phyloP scores from a whole-genome alignment of 208 protist species.

The Leishmania major region DNA sequence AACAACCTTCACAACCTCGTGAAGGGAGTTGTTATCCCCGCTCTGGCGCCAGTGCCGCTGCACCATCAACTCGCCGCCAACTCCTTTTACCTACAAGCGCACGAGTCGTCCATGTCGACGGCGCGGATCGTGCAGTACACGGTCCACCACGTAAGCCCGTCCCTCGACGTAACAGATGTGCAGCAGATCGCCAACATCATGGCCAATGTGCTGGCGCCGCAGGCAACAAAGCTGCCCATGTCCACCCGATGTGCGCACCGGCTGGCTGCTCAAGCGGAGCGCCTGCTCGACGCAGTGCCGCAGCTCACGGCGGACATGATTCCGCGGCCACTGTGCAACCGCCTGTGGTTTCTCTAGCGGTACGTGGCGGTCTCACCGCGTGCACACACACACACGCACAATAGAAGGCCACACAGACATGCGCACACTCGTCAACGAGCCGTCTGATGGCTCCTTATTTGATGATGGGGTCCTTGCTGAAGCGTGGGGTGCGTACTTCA shows the following conservation, averaged over 20 bases:
- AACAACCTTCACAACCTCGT: constrained; percentile 56
- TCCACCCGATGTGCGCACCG: constrained; percentile 84
- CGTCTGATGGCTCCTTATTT: background rate
- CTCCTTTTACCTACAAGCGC: constrained; percentile 89
- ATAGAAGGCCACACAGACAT: background rate
- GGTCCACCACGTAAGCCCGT: constrained; percentile 72
- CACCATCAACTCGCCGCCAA: constrained; percentile 39
- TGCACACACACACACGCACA: background rate
- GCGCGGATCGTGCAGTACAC: constrained; percentile 86
- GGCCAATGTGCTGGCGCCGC: constrained; percentile 65
- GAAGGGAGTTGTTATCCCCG: constrained; percentile 76
- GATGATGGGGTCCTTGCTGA: background rate
- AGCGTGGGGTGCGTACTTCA: background rate
- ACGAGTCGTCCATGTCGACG: constrained; percentile 88
- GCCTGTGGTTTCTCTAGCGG: constrained; percentile 84
- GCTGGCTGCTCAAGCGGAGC: constrained; percentile 73
- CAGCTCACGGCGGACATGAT: constrained; percentile 75
- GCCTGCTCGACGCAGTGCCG: constrained; percentile 78
- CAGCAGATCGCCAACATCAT: constrained; percentile 82
- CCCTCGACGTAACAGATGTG: constrained; percentile 70
- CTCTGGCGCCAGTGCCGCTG: constrained; percentile 58
- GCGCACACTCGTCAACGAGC: background rate
- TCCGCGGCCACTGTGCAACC: constrained; percentile 60
- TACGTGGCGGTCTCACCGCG: background rate
- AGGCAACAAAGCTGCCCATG: constrained; percentile 92